Evolutionary conservation across 495 filamentous ascomycete species (phyloP).

Genomic region (Tuber melanosporum): DNA sequence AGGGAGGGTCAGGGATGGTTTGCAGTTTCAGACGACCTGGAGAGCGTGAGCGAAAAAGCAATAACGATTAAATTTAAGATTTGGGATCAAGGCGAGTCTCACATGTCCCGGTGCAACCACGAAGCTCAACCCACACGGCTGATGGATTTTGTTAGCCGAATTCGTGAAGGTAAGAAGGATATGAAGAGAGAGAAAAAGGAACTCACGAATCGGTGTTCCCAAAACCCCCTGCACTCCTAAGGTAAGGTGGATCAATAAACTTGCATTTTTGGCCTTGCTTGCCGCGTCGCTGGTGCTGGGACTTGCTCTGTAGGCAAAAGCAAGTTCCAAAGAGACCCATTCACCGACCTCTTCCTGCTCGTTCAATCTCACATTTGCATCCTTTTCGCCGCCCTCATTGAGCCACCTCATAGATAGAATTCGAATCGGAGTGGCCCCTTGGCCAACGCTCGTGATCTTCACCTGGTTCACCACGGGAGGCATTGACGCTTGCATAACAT

Average conservation of each 20-base stretch:
- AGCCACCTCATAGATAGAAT: slow-evolving; percentile 34
- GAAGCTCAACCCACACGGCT: slow-evolving; percentile 66
- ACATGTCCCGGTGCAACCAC: slow-evolving; percentile 59
- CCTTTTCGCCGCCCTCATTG: slow-evolving; percentile 39
- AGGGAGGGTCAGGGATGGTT: slow-evolving; percentile 64
- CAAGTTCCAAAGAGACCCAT: slow-evolving; percentile 52
- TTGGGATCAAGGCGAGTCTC: neutral
- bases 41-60: neutral
- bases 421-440: slow-evolving; percentile 32
- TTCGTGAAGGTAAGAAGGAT: slow-evolving; percentile 49
- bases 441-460: slow-evolving; percentile 34
- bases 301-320: slow-evolving; percentile 60
- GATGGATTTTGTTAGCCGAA: slow-evolving; percentile 18
- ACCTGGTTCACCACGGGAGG: slow-evolving; percentile 35
- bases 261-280: slow-evolving; percentile 60
- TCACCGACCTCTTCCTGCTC: slow-evolving; percentile 39
- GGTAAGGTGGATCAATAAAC: slow-evolving; percentile 48
- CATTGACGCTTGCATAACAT: slow-evolving; percentile 40
- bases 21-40: slow-evolving; percentile 56
- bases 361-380: slow-evolving; percentile 42
- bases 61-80: neutral
- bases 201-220: slow-evolving; percentile 59
- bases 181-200: slow-evolving; percentile 47
- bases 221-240: slow-evolving; percentile 35
- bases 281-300: slow-evolving; percentile 53